phyloP scores from a whole-genome alignment of 2,329 filamentous ascomycete species.

The Paecilomyces fulvus region DNA sequence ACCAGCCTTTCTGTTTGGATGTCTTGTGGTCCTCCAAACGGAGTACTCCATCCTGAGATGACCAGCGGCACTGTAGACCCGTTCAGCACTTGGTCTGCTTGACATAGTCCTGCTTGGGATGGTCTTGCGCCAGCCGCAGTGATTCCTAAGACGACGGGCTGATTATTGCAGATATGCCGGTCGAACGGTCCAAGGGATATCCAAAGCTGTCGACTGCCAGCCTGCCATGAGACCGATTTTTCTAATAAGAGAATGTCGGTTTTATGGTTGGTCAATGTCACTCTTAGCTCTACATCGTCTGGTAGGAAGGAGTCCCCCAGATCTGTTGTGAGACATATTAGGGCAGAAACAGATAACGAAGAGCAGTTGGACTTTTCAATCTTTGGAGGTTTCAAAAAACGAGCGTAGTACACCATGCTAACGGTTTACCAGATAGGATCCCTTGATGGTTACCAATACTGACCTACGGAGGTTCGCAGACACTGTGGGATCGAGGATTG shows the following conservation, averaged over 20 bases:
- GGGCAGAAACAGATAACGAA: slow-evolving; percentile 37
- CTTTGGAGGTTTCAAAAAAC: slow-evolving; percentile 57
- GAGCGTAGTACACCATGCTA: slow-evolving; percentile 53
- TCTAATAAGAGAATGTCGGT: slow-evolving; percentile 15
- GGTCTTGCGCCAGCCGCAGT: slow-evolving; percentile 5
- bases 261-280: slow-evolving; percentile 13
- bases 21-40: slow-evolving; percentile 31
- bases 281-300: slow-evolving; percentile 26
- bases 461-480: not conserved
- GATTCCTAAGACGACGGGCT: slow-evolving; percentile 20
- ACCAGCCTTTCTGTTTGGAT: slow-evolving; percentile 44
- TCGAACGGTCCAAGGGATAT: slow-evolving; percentile 24
- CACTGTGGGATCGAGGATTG: not conserved
- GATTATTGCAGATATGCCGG: slow-evolving; percentile 12
- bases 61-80: slow-evolving; percentile 33
- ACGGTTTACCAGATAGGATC: not conserved
- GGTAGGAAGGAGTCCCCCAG: slow-evolving; percentile 57
- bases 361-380: slow-evolving; percentile 35
- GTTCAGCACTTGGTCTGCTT: slow-evolving; percentile 14
- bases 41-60: slow-evolving; percentile 50
- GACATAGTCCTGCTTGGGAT: slow-evolving; percentile 3
- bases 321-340: slow-evolving; percentile 60
- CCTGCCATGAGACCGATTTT: slow-evolving; percentile 21
- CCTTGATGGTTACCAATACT: not conserved
- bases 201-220: slow-evolving; percentile 25